Evolutionary conservation across 148 eudicot species (phyloP).

Genomic region (Agrostemma githago): DNA sequence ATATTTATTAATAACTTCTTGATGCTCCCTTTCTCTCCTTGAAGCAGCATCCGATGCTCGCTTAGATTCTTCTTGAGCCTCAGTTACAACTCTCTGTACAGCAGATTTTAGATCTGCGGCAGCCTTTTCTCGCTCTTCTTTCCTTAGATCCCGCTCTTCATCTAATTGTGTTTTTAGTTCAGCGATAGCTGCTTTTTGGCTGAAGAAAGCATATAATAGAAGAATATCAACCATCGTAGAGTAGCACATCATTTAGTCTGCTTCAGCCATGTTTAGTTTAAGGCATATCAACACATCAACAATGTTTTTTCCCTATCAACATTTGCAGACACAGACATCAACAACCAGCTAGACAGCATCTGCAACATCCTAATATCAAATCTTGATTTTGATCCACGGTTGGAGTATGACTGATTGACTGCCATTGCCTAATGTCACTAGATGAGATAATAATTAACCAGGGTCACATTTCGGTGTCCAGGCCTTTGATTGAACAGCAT

Average conservation of each 20-base stretch:
- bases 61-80: constrained; percentile 79
- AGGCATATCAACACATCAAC: constrained; percentile 7
- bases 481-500: not conserved
- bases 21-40: constrained; percentile 74
- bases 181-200: constrained; percentile 76
- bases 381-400: not conserved
- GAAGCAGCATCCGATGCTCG: constrained; percentile 56
- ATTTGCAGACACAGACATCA: not conserved
- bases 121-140: constrained; percentile 85
- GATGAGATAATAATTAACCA: not conserved
- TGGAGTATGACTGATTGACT: too few relatives aligned
- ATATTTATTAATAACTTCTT: constrained; percentile 85
- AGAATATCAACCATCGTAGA: constrained; percentile 1
- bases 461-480: not conserved
- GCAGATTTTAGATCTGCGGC: constrained; percentile 54
- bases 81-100: constrained; percentile 66
- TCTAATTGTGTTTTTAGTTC: constrained; percentile 66
- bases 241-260: constrained; percentile 1
- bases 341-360: not conserved
- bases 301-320: not conserved
- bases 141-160: constrained; percentile 93
- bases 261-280: not conserved
- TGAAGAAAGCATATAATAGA: constrained; percentile 32
- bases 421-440: not conserved
- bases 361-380: not conserved